A percentile compares a stretch with the other conserved stretches of the same genome.
Evolutionary conservation across 495 filamentous ascomycete genomes (phyloP).

Genomic region (Penicillium paxilli): DNA sequence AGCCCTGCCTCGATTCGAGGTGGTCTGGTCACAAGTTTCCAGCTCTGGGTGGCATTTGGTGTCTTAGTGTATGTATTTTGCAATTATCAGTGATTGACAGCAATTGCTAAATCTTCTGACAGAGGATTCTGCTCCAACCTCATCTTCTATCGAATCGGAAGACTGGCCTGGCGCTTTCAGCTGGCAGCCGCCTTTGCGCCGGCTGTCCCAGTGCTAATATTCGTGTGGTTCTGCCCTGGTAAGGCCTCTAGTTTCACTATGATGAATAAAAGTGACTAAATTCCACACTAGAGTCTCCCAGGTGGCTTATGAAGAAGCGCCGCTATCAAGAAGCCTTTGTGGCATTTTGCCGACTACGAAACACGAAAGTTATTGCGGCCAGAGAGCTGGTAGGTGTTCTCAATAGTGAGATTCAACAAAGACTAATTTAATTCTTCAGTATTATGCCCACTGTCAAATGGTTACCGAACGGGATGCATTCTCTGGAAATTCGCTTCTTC

Average conservation of each 20-base stretch:
- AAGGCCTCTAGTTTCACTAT: not conserved
- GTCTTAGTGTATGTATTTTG: conserved; percentile 57
- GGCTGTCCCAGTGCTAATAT: conserved; percentile 59
- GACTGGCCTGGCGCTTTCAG: conserved; percentile 59
- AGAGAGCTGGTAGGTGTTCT: conserved; percentile 47
- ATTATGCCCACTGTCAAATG: conserved; percentile 61
- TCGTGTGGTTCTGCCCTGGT: conserved; percentile 63
- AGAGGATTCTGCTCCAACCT: conserved; percentile 45
- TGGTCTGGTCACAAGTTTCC: conserved; percentile 61
- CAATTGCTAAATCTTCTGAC: conserved; percentile 43
- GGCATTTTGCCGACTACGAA: conserved; percentile 58
- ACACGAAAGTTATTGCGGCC: conserved; percentile 59
- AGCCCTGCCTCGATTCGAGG: conserved; percentile 59
- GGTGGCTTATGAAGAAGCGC: conserved; percentile 66
- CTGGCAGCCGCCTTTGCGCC: conserved; percentile 65
- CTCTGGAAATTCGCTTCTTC: conserved; percentile 47
- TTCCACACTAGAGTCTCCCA: conserved; percentile 50
- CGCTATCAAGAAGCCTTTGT: conserved; percentile 52
- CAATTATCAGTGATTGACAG: too few relatives aligned
- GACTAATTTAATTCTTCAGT: conserved; percentile 23
- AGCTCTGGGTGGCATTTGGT: conserved; percentile 53
- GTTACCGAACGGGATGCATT: conserved; percentile 50
- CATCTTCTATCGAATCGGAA: conserved; percentile 11
- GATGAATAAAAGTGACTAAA: not conserved
- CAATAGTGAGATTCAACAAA: not conserved